Evolutionary conservation across 208 protist species (phyloP).

Genomic region (Trypanosoma lewisi): DNA sequence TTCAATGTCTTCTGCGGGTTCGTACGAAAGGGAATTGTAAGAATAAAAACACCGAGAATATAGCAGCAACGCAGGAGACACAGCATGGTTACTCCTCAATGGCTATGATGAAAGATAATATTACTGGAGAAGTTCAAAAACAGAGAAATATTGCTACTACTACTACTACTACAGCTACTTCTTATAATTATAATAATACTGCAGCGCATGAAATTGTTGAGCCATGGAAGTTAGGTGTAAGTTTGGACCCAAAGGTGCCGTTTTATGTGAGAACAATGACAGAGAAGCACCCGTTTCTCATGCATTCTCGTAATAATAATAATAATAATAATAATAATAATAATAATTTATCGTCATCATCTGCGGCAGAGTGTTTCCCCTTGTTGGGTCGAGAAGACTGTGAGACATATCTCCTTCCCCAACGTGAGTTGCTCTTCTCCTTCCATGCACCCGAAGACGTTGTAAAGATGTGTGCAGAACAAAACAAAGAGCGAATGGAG

Average conservation of each 20-base stretch:
- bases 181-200: background rate
- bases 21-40: background rate
- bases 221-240: constrained; percentile 59
- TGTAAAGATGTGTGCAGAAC: constrained; percentile 39
- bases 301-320: background rate
- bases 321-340: background rate
- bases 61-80: background rate
- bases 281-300: constrained; percentile 21
- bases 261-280: constrained; percentile 48
- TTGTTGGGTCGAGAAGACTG: constrained; percentile 52
- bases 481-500: constrained; percentile 51
- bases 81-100: background rate
- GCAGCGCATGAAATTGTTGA: constrained; percentile 28
- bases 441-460: constrained; percentile 50
- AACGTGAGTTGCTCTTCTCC: constrained; percentile 71
- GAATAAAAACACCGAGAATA: background rate
- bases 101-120: too few relatives aligned
- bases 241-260: constrained; percentile 49
- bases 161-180: too few relatives aligned
- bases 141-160: too few relatives aligned
- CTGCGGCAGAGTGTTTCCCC: background rate
- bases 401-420: constrained; percentile 73
- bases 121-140: too few relatives aligned
- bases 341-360: background rate
- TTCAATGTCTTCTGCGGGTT: constrained; percentile 28